Evolutionary conservation across 192 early-diverging fungal species (phyloP).

Genomic region (Spizellomyces sp.): DNA sequence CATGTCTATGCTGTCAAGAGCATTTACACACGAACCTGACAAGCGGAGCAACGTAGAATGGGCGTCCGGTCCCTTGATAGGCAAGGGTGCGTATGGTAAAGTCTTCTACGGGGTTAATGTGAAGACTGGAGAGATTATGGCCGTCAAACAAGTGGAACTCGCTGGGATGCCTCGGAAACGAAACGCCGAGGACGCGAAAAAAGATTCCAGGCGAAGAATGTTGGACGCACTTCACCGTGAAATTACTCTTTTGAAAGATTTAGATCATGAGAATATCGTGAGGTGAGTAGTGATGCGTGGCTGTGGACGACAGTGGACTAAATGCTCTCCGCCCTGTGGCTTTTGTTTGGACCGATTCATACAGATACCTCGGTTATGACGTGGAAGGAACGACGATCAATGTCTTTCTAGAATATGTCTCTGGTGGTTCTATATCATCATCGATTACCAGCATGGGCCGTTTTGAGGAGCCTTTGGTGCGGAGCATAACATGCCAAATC

Average conservation of each 20-base stretch:
- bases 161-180: slow-evolving; percentile 9
- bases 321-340: too few species aligned
- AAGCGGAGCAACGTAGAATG: slow-evolving; percentile 54
- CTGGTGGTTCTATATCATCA: slow-evolving; percentile 92
- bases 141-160: slow-evolving; percentile 56
- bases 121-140: slow-evolving; percentile 80
- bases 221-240: slow-evolving; percentile 87
- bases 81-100: slow-evolving; percentile 88
- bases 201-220: slow-evolving; percentile 51
- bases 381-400: slow-evolving; percentile 74
- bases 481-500: slow-evolving; percentile 87
- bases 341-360: too few species aligned
- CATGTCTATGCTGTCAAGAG: slow-evolving; percentile 3
- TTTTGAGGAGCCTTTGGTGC: slow-evolving; percentile 81
- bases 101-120: slow-evolving; percentile 93
- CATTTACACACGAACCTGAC: slow-evolving; percentile 34
- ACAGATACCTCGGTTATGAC: slow-evolving; percentile 82
- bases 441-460: slow-evolving; percentile 84
- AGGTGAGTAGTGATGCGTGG: slow-evolving; percentile 29
- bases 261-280: slow-evolving; percentile 95
- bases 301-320: too few species aligned
- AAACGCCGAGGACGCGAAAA: neutral
- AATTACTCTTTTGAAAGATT: slow-evolving; percentile 85
- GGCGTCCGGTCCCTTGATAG: slow-evolving; percentile 93
- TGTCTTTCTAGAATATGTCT: slow-evolving; percentile 97